These are phyloP conservation scores for Parastagonospora avenae DNA, from an alignment of 2,329 filamentous ascomycete species.

Conservation along the genomic window DNA sequence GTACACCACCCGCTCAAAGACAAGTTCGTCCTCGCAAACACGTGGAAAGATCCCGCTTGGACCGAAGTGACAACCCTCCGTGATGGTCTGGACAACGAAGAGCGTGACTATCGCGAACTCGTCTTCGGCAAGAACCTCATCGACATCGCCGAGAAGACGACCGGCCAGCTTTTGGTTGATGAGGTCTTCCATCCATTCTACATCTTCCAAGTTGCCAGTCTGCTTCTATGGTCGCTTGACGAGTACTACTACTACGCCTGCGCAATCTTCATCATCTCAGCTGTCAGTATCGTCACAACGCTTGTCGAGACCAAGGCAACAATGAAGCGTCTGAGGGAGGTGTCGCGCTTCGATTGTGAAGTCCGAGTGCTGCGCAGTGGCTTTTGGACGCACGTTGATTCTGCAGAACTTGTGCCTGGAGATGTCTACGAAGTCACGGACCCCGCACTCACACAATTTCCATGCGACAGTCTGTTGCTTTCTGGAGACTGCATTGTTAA, in stretches of 20 bases:
- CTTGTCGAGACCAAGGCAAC: conserved; percentile 90
- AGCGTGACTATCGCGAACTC: conserved; percentile 78
- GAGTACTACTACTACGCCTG: conserved; percentile 97
- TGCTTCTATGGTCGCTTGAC: conserved; percentile 92
- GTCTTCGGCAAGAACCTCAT: conserved; percentile 92
- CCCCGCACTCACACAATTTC: conserved; percentile 83
- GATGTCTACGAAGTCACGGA: conserved; percentile 98
- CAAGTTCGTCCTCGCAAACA: conserved; percentile 82
- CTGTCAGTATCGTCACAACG: conserved; percentile 88
- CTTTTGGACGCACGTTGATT: conserved; percentile 91
- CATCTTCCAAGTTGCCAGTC: conserved; percentile 93
- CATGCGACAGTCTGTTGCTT: conserved; percentile 87
- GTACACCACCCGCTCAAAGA: conserved; percentile 89
- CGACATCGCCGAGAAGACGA: conserved; percentile 88
- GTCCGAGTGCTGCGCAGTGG: conserved; percentile 91
- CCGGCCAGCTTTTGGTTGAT: conserved; percentile 81
- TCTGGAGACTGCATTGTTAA: conserved; percentile 98
- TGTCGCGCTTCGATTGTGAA: conserved; percentile 94
- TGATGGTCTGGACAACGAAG: conserved; percentile 82
- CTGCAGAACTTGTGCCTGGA: conserved; percentile 87
- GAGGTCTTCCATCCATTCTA: conserved; percentile 99
- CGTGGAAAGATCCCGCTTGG: conserved; percentile 95
- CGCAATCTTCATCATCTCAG: conserved; percentile 93
- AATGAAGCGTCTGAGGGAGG: conserved; percentile 86
- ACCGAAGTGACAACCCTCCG: conserved; percentile 76